Percentiles rank a stretch among this genome's conserved stretches.
These are phyloP conservation scores for Oryza punctata DNA, from an alignment of 176 grass and related monocot species.

Conservation along the genomic window DNA sequence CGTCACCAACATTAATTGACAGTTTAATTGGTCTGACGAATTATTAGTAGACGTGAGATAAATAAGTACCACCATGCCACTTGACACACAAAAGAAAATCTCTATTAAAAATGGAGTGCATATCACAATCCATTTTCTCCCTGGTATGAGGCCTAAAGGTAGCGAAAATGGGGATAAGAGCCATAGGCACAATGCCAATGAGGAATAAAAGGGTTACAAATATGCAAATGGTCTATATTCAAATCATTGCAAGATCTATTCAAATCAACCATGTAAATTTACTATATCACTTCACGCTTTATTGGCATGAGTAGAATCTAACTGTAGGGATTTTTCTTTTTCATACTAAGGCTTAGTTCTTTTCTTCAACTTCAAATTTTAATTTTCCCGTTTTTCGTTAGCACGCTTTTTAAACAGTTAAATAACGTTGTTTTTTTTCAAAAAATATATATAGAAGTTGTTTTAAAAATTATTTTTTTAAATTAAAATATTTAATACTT, in stretches of 20 bases:
- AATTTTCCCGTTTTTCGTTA: too few species aligned
- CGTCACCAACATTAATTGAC: not conserved
- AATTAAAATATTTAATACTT: too few species aligned
- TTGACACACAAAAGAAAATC: not conserved
- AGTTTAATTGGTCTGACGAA: not conserved
- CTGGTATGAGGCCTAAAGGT: not conserved
- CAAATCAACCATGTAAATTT: not conserved
- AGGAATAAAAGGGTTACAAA: not conserved
- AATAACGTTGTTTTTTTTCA: too few species aligned
- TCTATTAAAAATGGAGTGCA: not conserved
- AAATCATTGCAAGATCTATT: not conserved
- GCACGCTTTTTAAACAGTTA: too few species aligned
- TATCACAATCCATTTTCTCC: not conserved
- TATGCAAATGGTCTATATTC: not conserved
- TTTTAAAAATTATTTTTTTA: too few species aligned
- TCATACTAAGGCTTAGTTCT: too few species aligned
- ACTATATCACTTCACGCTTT: not conserved
- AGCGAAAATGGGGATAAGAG: not conserved
- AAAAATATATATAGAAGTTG: too few species aligned
- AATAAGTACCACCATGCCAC: not conserved
- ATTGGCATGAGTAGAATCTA: not conserved
- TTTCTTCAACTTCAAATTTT: too few species aligned
- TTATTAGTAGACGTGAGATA: not conserved
- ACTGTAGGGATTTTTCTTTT: not conserved
- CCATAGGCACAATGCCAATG: not conserved